A percentile compares a stretch with the other conserved stretches of the same genome.
phyloP scores from a whole-genome alignment of 768 basidiomycete genomes.

The Lactarius hatsudake region DNA sequence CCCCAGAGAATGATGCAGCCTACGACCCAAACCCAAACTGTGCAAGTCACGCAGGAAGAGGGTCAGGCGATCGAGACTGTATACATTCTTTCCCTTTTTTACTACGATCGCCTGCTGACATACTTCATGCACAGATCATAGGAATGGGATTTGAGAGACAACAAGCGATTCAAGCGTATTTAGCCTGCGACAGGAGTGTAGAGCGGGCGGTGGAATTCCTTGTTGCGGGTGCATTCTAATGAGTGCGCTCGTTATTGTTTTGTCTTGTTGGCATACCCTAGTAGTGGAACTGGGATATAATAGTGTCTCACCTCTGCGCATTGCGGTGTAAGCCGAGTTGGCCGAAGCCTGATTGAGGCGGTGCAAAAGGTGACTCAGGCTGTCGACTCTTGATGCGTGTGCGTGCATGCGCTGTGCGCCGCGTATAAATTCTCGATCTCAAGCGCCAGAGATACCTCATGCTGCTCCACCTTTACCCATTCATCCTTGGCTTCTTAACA shows the following conservation, averaged over 20 bases:
- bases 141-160: constrained; percentile 3
- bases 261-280: neutral
- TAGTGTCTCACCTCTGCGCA: too few relatives aligned
- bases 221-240: neutral
- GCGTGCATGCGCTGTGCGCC: neutral
- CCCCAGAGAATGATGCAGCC: neutral
- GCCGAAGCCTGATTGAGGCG: neutral
- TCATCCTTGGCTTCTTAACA: neutral
- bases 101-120: neutral
- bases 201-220: neutral
- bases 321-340: neutral
- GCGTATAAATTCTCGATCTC: neutral
- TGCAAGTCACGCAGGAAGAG: neutral
- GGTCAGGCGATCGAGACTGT: neutral
- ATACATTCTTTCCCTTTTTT: neutral
- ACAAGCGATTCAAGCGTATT: neutral
- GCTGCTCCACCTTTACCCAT: neutral
- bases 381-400: neutral
- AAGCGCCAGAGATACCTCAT: neutral
- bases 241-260: neutral
- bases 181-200: neutral
- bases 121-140: neutral
- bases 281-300: neutral
- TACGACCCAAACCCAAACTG: neutral
- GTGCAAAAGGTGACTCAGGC: neutral